These are phyloP conservation scores for Aotearoamyces nothofagi DNA, from an alignment of 2,329 filamentous ascomycete genomes.

Conservation along the genomic window DNA sequence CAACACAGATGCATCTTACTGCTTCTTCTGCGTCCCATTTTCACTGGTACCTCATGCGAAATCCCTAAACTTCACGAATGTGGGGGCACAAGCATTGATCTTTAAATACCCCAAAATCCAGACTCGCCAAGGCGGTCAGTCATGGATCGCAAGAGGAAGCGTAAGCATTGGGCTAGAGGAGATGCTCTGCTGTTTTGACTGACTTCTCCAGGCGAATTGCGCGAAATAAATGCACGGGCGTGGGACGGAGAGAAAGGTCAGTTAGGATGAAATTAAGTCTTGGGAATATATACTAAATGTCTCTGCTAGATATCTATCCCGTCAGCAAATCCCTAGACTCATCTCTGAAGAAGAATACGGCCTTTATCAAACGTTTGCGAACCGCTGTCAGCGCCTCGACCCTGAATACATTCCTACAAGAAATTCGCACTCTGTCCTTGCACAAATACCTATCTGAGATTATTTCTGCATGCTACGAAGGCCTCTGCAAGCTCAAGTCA, in stretches of 20 bases:
- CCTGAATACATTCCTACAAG: conserved; percentile 71
- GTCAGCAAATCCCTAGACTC: conserved; percentile 76
- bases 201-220: conserved; percentile 58
- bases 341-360: conserved; percentile 93
- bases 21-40: conserved; percentile 16
- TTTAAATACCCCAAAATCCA: conserved; percentile 11
- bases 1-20: conserved; percentile 20
- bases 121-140: conserved; percentile 17
- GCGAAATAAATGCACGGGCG: conserved; percentile 70
- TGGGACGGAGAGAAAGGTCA: conserved; percentile 84
- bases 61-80: conserved; percentile 19
- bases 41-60: conserved; percentile 17
- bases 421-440: conserved; percentile 78
- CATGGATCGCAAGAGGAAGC: conserved; percentile 53
- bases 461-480: conserved; percentile 89
- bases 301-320: conserved; percentile 52
- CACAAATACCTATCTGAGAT: conserved; percentile 97
- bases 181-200: conserved; percentile 8
- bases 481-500: conserved; percentile 79
- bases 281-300: conserved; percentile 6
- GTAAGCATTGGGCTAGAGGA: conserved; percentile 23
- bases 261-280: conserved; percentile 5
- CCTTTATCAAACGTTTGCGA: conserved; percentile 90
- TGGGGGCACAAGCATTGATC: conserved; percentile 16
- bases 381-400: conserved; percentile 74